Base-by-base conservation (phyloP, 78 protist species). In the Neovahlkampfia damariscottae region DNA sequence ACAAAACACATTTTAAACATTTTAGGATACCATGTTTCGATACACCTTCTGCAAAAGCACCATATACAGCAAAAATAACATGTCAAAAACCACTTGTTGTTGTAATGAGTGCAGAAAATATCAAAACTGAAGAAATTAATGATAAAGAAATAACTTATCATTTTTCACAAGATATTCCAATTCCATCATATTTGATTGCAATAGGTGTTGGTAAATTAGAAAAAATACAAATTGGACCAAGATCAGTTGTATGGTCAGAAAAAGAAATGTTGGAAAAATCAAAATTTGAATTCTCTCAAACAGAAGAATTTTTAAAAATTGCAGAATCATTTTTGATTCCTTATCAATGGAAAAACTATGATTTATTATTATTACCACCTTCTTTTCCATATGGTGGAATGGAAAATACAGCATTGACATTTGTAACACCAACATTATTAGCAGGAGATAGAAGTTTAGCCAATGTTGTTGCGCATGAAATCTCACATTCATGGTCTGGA, bases 311-410 rank as follows among this genome's bases (percentile, higher is more conserved):
- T 37, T 27, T 80, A 8, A 2, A 31, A 2, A 8, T 35, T 8
- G 83, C 40, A 38, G 74, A 34, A 67, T 10, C 10, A 38, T 41
- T 6, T 40, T 4, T 6, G 39, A 66, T 41, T 3, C 39, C 3
- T 10, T 80, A 80, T 40, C 32, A 2, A 8, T 80, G 77, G 78
- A 59, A 67, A 7, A 5, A 41, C 37, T 72, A 73, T 34, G 83
- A 80, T 74, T 31, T 72, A 37, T 39, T 80, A 50, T 3, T 4
- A 50, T 39, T 80, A 39, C 83, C 83, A 3, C 6, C 40, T 32
- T 70, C 83, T 28, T 80, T 80, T 8, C 83, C 83, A 6, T 80
- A 80, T 70, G 83, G 83, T 9, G 83, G 83, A 27, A 80, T 80
- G 83, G 83, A 80, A 10, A 72, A 72, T 40, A 72, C 82, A 35